Evolutionary conservation across 169 alveolate genomes (phyloP).

Genomic region (Perkinsus chesapeaki): DNA sequence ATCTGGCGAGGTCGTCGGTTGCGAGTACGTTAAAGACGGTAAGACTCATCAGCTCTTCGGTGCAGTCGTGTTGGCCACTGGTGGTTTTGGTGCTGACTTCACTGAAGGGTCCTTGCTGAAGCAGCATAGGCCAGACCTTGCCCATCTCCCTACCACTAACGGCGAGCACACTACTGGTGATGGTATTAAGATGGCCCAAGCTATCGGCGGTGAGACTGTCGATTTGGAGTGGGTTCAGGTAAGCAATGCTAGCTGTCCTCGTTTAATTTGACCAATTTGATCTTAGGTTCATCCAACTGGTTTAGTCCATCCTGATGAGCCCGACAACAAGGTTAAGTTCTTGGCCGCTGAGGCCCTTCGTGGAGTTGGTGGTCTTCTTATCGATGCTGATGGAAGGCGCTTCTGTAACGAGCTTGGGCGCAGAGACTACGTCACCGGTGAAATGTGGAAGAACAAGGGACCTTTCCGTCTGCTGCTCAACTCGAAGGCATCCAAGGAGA

Average conservation of each 20-base stretch:
- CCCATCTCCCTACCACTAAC: slow-evolving; percentile 29
- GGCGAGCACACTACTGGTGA: slow-evolving; percentile 32
- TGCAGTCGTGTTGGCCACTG: slow-evolving; percentile 36
- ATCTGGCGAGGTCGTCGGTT: slow-evolving; percentile 16
- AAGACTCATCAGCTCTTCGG: slow-evolving; percentile 24
- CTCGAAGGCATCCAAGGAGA: slow-evolving; percentile 17
- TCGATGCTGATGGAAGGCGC: slow-evolving; percentile 50
- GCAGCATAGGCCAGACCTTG: slow-evolving; percentile 24
- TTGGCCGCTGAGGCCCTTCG: slow-evolving; percentile 53
- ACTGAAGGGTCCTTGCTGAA: slow-evolving; percentile 25
- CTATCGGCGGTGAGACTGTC: slow-evolving; percentile 35
- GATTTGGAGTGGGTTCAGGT: slow-evolving; percentile 35
- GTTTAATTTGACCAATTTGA: not conserved
- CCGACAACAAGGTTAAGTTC: slow-evolving; percentile 33
- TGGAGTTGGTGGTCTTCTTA: slow-evolving; percentile 48
- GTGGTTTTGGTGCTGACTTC: slow-evolving; percentile 49
- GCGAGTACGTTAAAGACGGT: not conserved
- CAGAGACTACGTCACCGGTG: slow-evolving; percentile 36
- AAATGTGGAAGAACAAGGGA: slow-evolving; percentile 40
- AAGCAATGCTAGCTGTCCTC: not conserved
- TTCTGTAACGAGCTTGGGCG: slow-evolving; percentile 59
- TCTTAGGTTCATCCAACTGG: slow-evolving; percentile 42
- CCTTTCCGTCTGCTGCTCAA: slow-evolving; percentile 34
- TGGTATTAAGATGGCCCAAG: slow-evolving; percentile 43
- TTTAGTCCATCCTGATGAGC: slow-evolving; percentile 34